These are phyloP conservation scores for Trichocomaceae sp. DNA, from an alignment of 2,329 filamentous ascomycete genomes.

Conservation along the genomic window DNA sequence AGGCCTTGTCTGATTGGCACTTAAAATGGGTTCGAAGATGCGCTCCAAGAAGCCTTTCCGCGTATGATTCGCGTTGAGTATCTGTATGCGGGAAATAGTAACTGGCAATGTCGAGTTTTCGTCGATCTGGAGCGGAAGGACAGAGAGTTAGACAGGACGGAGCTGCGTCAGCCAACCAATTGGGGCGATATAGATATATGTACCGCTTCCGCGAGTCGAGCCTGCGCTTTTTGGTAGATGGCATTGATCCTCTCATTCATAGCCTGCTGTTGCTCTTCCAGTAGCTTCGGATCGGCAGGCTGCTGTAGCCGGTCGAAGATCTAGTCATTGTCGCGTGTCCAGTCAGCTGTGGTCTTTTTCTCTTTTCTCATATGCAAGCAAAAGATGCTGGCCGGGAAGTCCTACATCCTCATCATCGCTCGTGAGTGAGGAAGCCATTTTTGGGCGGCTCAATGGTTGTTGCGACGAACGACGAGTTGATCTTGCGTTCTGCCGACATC, in stretches of 20 bases:
- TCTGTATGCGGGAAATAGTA: slow-evolving; percentile 75
- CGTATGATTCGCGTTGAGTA: slow-evolving; percentile 79
- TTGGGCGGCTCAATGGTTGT: slow-evolving; percentile 14
- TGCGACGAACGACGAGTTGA: background rate
- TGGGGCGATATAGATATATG: slow-evolving; percentile 17
- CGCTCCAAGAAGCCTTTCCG: slow-evolving; percentile 74
- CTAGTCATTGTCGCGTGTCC: slow-evolving; percentile 17
- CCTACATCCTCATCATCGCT: slow-evolving; percentile 38
- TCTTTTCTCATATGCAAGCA: background rate
- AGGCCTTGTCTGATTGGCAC: slow-evolving; percentile 56
- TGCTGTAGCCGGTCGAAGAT: slow-evolving; percentile 37
- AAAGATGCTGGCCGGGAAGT: background rate
- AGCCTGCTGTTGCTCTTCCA: slow-evolving; percentile 54
- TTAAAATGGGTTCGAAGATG: slow-evolving; percentile 70
- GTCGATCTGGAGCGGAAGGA: slow-evolving; percentile 52
- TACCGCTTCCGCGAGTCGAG: slow-evolving; percentile 60
- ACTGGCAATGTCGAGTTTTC: slow-evolving; percentile 82
- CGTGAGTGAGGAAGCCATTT: slow-evolving; percentile 40
- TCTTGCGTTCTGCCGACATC: background rate
- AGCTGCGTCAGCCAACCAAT: background rate
- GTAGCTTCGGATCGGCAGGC: slow-evolving; percentile 52
- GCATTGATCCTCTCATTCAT: slow-evolving; percentile 53
- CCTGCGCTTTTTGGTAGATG: slow-evolving; percentile 57
- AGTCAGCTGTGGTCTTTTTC: background rate
- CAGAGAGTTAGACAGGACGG: slow-evolving; percentile 9